phyloP scores from a whole-genome alignment of 148 eudicot genomes.

The Cornus suecica region DNA sequence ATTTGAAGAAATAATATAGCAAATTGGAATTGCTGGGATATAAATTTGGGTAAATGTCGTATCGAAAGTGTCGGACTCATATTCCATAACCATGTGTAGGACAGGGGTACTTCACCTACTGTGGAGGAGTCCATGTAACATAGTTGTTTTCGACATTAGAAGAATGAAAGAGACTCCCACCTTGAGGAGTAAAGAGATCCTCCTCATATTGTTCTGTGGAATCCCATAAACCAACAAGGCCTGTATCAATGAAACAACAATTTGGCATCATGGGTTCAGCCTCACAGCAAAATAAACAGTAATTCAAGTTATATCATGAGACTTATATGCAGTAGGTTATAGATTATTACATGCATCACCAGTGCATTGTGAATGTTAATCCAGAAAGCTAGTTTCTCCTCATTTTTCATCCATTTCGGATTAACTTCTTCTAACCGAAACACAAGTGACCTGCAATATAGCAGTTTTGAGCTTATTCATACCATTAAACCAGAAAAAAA shows the following conservation, averaged over 20 bases:
- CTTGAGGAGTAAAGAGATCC: constrained; percentile 56
- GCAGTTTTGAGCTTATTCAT: background rate
- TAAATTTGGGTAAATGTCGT: too few species aligned
- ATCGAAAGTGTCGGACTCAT: too few species aligned
- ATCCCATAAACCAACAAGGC: constrained; percentile 45
- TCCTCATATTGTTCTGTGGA: constrained; percentile 28
- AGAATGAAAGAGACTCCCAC: constrained; percentile 23
- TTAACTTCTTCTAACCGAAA: constrained; percentile 56
- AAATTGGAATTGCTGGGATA: too few species aligned
- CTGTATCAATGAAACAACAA: constrained; percentile 6
- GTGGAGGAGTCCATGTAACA: too few species aligned
- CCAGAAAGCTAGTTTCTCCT: constrained; percentile 93
- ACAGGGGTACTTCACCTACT: too few species aligned
- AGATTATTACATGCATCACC: constrained; percentile 82
- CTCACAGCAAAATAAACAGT: background rate
- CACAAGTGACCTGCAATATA: constrained; percentile 59
- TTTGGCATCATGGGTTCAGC: background rate
- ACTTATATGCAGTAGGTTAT: background rate
- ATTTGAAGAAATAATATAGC: too few species aligned
- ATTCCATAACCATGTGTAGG: too few species aligned
- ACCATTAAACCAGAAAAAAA: background rate
- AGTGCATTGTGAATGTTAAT: constrained; percentile 88
- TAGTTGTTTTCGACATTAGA: background rate
- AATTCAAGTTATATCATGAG: background rate
- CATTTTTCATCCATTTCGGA: constrained; percentile 63